Conservation (phyloP, 2,329 filamentous ascomycete genomes). For the Gaeumannomyces tritici region DNA sequence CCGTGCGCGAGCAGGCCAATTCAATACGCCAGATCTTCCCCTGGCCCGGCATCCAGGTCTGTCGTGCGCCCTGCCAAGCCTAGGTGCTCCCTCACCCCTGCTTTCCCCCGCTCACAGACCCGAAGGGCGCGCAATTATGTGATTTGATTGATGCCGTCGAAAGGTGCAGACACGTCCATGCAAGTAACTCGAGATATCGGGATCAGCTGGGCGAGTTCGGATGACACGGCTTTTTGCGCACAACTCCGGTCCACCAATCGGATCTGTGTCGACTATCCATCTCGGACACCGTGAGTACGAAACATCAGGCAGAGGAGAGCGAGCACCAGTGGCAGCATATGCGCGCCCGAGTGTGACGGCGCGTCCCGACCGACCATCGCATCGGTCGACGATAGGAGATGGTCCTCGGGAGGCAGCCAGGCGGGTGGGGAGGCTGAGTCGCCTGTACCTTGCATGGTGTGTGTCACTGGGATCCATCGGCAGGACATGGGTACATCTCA, state of each 20-base stretch:
- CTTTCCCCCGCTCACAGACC: neutral
- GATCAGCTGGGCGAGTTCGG: neutral
- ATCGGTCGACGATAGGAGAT: neutral
- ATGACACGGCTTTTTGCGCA: neutral
- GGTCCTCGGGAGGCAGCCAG: neutral
- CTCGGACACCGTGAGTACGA: neutral
- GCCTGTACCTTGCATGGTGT: neutral
- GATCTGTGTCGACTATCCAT: neutral
- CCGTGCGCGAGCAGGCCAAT: neutral
- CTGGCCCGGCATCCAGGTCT: neutral
- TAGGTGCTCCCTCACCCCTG: too few relatives aligned
- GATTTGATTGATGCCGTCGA: neutral
- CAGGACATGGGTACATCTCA: neutral
- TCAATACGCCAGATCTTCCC: neutral
- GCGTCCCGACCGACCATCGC: neutral
- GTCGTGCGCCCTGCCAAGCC: neutral
- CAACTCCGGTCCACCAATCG: neutral
- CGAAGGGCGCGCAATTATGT: neutral
- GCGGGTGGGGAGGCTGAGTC: neutral
- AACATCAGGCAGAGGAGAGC: neutral
- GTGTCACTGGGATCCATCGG: neutral
- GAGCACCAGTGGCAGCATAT: neutral
- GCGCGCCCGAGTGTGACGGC: too few relatives aligned
- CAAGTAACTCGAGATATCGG: neutral
- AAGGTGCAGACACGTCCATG: neutral